Conservation (phyloP, 495 filamentous ascomycete species). For the Schizothecium vesticola region DNA sequence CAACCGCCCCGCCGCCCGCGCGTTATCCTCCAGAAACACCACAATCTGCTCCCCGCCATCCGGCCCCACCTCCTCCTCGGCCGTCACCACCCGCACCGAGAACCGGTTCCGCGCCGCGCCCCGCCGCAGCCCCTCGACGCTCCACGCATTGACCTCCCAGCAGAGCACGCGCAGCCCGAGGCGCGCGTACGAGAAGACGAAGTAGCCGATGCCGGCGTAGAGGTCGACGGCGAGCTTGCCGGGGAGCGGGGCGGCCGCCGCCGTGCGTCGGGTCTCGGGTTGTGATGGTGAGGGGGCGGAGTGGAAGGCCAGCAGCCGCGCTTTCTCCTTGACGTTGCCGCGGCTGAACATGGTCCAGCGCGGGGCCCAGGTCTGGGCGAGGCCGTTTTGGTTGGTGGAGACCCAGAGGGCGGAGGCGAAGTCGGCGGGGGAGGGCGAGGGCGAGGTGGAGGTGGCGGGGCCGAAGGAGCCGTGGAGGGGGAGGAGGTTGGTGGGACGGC, state of each 20-base stretch:
- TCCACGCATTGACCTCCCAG: constrained; percentile 89
- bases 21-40: constrained; percentile 70
- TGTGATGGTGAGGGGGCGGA: neutral
- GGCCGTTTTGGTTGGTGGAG: constrained; percentile 66
- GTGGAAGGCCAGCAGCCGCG: constrained; percentile 57
- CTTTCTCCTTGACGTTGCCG: constrained; percentile 86
- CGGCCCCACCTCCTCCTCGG: constrained; percentile 22
- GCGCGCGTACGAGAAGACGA: constrained; percentile 71
- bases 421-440: constrained; percentile 33
- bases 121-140: constrained; percentile 69
- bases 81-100: constrained; percentile 45
- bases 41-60: constrained; percentile 43
- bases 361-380: constrained; percentile 83
- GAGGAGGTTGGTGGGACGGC: constrained; percentile 57
- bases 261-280: neutral
- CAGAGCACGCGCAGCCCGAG: constrained; percentile 72
- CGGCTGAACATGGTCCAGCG: constrained; percentile 86
- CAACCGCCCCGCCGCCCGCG: constrained; percentile 47
- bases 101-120: constrained; percentile 67
- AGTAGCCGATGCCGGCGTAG: constrained; percentile 92
- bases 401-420: constrained; percentile 68
- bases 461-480: constrained; percentile 67
- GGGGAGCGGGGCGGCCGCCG: neutral
- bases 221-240: constrained; percentile 62
- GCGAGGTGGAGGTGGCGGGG: constrained; percentile 18